These are phyloP conservation scores for Kurtzmaniella fragi DNA, from an alignment of 805 yeast genomes.

Conservation along the genomic window DNA sequence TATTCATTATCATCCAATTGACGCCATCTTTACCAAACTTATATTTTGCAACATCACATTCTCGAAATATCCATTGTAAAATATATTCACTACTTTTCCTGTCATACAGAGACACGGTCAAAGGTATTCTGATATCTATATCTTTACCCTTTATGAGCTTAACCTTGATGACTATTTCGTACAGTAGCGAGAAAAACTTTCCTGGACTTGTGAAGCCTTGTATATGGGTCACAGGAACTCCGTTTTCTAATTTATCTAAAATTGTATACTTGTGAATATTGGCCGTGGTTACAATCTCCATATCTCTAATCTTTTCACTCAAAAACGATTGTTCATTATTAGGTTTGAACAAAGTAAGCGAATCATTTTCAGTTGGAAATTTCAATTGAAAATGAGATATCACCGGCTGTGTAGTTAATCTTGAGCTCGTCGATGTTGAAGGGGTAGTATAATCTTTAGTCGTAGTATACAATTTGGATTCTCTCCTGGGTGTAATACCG, in stretches of 20 bases:
- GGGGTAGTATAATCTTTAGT: conserved; percentile 24
- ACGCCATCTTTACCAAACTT: conserved; percentile 28
- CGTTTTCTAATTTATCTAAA: conserved; percentile 27
- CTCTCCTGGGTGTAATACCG: conserved; percentile 45
- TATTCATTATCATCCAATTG: conserved; percentile 14
- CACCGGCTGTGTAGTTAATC: conserved; percentile 24
- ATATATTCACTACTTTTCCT: conserved; percentile 42
- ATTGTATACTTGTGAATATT: conserved; percentile 17
- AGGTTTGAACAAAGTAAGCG: conserved; percentile 18
- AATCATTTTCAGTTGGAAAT: conserved; percentile 34
- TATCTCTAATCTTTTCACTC: conserved; percentile 3
- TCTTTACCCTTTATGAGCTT: conserved; percentile 47
- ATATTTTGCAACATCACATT: conserved; percentile 42
- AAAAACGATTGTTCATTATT: not conserved
- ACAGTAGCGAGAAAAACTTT: conserved; percentile 45
- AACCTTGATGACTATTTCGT: conserved; percentile 45
- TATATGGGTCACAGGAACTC: conserved; percentile 40
- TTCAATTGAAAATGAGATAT: conserved; percentile 17
- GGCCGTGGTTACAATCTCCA: conserved; percentile 11
- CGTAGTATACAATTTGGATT: conserved; percentile 32
- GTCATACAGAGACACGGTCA: conserved; percentile 53
- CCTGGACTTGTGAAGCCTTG: conserved; percentile 51
- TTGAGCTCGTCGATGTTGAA: conserved; percentile 7
- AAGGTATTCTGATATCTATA: conserved; percentile 45
- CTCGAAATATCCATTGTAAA: conserved; percentile 48